Percentiles rank a stretch among this genome's conserved stretches.
phyloP scores from a whole-genome alignment of 2,329 filamentous ascomycete species.

The Sclerotiophoma versabilis region DNA sequence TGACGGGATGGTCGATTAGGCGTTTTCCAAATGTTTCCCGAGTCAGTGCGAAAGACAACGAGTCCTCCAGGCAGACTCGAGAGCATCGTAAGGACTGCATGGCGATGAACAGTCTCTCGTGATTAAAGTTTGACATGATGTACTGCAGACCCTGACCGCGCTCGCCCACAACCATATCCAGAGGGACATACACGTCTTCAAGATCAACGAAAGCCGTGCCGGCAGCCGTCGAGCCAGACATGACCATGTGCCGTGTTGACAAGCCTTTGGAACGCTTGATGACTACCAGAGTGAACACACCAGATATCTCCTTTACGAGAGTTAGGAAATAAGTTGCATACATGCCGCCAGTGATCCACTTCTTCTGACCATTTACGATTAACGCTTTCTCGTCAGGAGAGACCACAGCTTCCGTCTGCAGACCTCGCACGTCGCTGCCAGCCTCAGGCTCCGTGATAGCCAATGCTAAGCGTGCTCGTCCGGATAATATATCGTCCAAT shows the following conservation, averaged over 20 bases:
- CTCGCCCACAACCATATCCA: conserved; percentile 11
- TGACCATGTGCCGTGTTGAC: conserved; percentile 3
- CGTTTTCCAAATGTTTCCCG: conserved; percentile 4
- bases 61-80: conserved; percentile 8
- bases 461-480: not conserved
- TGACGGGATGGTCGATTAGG: conserved; percentile 6
- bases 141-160: conserved; percentile 61
- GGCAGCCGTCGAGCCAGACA: conserved; percentile 9
- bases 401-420: not conserved
- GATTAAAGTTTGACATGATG: conserved; percentile 65
- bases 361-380: conserved; percentile 4
- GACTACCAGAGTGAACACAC: conserved; percentile 45
- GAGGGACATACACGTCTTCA: conserved; percentile 11
- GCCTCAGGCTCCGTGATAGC: conserved; percentile 12
- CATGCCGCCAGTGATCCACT: conserved; percentile 11
- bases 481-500: not conserved
- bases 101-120: conserved; percentile 59
- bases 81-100: conserved; percentile 34
- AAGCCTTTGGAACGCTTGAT: not conserved
- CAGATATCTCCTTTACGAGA: conserved; percentile 60
- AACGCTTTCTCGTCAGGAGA: not conserved
- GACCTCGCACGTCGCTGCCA: not conserved
- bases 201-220: conserved; percentile 16
- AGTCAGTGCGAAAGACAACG: not conserved
- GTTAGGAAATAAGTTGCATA: conserved; percentile 8